Conservation (phyloP, 2,329 filamentous ascomycete genomes). For the Penicillium sp. region DNA sequence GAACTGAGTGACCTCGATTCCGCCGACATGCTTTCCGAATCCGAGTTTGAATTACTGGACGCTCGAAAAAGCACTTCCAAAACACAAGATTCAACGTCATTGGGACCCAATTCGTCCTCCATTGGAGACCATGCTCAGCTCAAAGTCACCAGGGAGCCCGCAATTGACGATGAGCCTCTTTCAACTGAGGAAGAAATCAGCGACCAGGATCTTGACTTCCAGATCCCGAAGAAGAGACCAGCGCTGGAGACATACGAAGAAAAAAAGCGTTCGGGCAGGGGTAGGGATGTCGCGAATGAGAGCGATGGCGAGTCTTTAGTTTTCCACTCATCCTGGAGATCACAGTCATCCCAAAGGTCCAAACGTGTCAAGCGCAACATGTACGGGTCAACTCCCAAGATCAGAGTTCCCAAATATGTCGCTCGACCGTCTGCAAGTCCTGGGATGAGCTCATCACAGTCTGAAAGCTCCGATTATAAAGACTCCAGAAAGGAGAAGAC, state of each 20-base stretch:
- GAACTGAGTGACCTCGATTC: not conserved
- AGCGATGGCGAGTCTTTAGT: conserved; percentile 8
- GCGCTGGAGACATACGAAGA: conserved; percentile 16
- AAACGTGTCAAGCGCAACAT: conserved; percentile 14
- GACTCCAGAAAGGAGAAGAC: conserved; percentile 1
- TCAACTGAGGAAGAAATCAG: conserved; percentile 27
- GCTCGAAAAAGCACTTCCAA: not conserved
- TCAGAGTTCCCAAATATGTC: conserved; percentile 12
- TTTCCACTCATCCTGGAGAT: not conserved
- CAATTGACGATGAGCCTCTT: conserved; percentile 31
- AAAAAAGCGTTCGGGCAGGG: conserved; percentile 18
- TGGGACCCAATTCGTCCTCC: not conserved
- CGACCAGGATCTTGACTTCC: conserved; percentile 8
- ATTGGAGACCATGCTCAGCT: not conserved
- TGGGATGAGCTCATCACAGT: conserved; percentile 3
- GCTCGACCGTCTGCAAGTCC: conserved; percentile 10
- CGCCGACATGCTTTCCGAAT: not conserved
- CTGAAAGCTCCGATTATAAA: conserved; percentile 5
- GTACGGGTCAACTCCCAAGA: conserved; percentile 13
- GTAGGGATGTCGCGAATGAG: conserved; percentile 11
- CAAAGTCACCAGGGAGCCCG: conserved; percentile 15
- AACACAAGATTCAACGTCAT: not conserved
- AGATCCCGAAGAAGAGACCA: conserved; percentile 2
- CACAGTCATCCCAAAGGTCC: conserved; percentile 9
- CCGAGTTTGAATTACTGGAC: not conserved